Evolutionary conservation across 306 rosid species (phyloP), one percentile per base, ranked within the genome.

Genomic region (Rosa rugosa): DNA sequence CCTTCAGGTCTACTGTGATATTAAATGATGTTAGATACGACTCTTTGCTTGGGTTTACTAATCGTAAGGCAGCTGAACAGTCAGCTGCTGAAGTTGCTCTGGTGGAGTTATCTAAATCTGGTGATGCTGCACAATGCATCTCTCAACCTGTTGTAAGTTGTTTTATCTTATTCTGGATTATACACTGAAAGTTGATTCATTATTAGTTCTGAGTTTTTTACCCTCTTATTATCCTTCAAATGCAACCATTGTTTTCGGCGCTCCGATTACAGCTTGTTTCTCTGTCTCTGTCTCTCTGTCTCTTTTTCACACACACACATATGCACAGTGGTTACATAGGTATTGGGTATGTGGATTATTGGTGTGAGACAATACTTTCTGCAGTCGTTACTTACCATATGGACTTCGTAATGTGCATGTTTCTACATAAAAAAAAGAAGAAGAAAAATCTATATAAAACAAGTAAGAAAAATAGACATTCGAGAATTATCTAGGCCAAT

Each of bases 41-140:
- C 75, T 92, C 97, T 34, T 84, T 94, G 85, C 80, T 88, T 50
- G 98, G 98, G 2, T 95, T 95, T 81, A 82, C 81, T 80, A 91
- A 91, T 83, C 94, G 97, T 3, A 95, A 95, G 77, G 93, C 90
- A 31, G 98, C 99, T 36, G 97, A 95, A 84, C 98, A 95, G 84
- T 95, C 96, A 11, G 99, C 98, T 72, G 97, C 99, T 0, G 99
- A 95, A 84, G 94, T 95, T 83, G 98, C 99, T 71, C 88, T 95
- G 49, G 42, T 62, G 81, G 96, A 90, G 85, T 81, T 95, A 84
- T 86, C 90, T 57, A 93, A 91, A 75, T 80, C 93, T 75, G 83
- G 78, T 82, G 91, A 79, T 79, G 84, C 86, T 57, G 82, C 87
- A 75, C 88, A 75, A 27, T 77, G 87, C 84, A 85, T 90, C 79